These are phyloP conservation scores for Yarrowia osloensis DNA, from an alignment of 805 yeast species.

Conservation along the genomic window DNA sequence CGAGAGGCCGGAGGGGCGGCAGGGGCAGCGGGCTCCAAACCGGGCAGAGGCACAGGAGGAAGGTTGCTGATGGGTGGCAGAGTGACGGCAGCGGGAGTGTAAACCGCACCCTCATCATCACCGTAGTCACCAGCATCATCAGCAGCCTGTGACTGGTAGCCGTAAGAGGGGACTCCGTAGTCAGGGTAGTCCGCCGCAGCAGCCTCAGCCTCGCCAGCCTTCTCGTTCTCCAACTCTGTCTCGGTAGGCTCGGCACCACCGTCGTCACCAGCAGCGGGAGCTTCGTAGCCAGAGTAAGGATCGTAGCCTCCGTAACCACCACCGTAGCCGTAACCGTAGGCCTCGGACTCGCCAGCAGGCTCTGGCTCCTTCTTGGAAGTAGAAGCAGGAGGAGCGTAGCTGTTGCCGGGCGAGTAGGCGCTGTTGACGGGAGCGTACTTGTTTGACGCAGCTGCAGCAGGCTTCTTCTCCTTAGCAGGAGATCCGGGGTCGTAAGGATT, in stretches of 20 bases:
- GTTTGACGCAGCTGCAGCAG: neutral
- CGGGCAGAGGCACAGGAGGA: slow-evolving; percentile 18
- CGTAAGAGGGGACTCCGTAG: slow-evolving; percentile 35
- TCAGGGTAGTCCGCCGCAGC: slow-evolving; percentile 35
- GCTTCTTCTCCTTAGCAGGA: slow-evolving; percentile 11
- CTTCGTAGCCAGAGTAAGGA: slow-evolving; percentile 35
- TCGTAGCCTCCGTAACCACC: slow-evolving; percentile 31
- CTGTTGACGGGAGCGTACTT: slow-evolving; percentile 3
- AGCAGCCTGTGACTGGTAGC: slow-evolving; percentile 33
- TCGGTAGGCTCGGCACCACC: slow-evolving; percentile 37
- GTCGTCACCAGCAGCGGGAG: slow-evolving; percentile 3
- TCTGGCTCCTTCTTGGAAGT: slow-evolving; percentile 20
- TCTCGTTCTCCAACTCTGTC: slow-evolving; percentile 34
- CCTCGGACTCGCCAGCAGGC: neutral
- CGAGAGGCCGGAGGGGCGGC: slow-evolving; percentile 30
- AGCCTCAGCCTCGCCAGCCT: slow-evolving; percentile 25
- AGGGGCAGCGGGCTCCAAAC: slow-evolving; percentile 26
- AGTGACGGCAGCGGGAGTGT: slow-evolving; percentile 32
- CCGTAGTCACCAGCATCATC: slow-evolving; percentile 31
- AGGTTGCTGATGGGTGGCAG: slow-evolving; percentile 17
- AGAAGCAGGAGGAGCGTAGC: slow-evolving; percentile 3
- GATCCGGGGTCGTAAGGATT: slow-evolving; percentile 24
- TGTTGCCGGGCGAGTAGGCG: slow-evolving; percentile 13
- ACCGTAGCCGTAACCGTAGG: slow-evolving; percentile 21
- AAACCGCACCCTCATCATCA: slow-evolving; percentile 31